Evolutionary conservation across 306 rosid genomes (phyloP).

Genomic region (Geum urbanum): DNA sequence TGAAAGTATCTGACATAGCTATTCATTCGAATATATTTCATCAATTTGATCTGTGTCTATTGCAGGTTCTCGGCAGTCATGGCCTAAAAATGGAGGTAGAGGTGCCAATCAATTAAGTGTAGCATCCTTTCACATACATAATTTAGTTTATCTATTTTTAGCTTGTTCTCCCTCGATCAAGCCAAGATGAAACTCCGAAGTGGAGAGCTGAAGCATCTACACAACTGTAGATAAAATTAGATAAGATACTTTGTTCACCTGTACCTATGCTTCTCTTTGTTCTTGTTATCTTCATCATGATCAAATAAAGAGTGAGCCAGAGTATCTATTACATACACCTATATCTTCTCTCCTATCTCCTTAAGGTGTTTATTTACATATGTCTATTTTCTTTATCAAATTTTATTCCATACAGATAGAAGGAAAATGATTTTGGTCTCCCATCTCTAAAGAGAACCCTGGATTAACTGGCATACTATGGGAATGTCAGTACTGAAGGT

Average conservation of each 20-base stretch:
- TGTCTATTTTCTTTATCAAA: not conserved
- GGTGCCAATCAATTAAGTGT: conserved; percentile 60
- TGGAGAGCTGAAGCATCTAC: not conserved
- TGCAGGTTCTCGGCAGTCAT: conserved; percentile 63
- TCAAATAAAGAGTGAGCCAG: not conserved
- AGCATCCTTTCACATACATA: not conserved
- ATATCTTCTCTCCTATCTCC: not conserved
- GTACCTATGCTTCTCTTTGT: not conserved
- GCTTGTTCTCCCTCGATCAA: not conserved
- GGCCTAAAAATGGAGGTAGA: conserved; percentile 75
- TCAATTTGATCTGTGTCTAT: conserved; percentile 7
- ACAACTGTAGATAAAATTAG: conserved; percentile 3
- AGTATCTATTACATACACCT: not conserved
- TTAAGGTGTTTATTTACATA: not conserved
- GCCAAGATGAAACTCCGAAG: conserved; percentile 21
- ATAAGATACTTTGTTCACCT: not conserved
- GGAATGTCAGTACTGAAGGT: not conserved
- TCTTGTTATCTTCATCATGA: not conserved
- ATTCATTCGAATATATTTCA: not conserved
- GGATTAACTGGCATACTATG: too few relatives aligned
- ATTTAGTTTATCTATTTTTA: not conserved
- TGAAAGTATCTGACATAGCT: not conserved
- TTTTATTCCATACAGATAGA: too few relatives aligned
- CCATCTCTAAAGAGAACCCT: not conserved
- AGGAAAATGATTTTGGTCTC: not conserved